Evolutionary conservation across 2,329 filamentous ascomycete species (phyloP).

Genomic region (Diaporthe batatas): DNA sequence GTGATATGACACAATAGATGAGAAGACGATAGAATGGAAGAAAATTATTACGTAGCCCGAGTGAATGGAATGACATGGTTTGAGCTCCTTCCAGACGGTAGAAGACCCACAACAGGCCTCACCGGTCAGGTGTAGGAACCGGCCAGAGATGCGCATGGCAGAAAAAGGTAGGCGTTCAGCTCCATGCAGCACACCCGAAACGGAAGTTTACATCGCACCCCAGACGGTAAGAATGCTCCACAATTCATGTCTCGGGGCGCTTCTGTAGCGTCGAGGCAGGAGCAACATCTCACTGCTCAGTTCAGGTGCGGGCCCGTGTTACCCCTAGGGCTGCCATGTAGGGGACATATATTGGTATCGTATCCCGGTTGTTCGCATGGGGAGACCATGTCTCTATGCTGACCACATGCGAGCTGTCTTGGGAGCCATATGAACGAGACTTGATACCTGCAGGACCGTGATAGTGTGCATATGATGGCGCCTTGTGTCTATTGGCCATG

Average conservation of each 20-base stretch:
- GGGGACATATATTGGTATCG: slow-evolving; percentile 4
- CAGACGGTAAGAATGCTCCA: background rate
- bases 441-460: background rate
- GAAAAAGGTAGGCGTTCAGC: background rate
- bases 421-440: background rate
- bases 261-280: background rate
- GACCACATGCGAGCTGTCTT: background rate
- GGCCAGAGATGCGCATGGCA: background rate
- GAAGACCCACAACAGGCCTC: background rate
- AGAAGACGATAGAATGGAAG: background rate
- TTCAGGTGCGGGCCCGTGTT: background rate
- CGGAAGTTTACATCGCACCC: background rate
- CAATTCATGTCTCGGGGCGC: background rate
- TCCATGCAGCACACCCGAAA: slow-evolving; percentile 21
- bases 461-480: background rate
- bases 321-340: background rate
- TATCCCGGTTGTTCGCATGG: background rate
- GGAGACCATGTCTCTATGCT: background rate
- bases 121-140: slow-evolving; percentile 12
- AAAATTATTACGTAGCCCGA: background rate
- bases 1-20: background rate
- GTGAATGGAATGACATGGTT: background rate
- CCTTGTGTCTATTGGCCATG: background rate
- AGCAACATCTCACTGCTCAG: background rate
- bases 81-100: background rate